Evolutionary conservation across 2,329 filamentous ascomycete genomes (phyloP), one percentile per base, ranked within the genome.

Genomic region (Penicillium oxalicum): DNA sequence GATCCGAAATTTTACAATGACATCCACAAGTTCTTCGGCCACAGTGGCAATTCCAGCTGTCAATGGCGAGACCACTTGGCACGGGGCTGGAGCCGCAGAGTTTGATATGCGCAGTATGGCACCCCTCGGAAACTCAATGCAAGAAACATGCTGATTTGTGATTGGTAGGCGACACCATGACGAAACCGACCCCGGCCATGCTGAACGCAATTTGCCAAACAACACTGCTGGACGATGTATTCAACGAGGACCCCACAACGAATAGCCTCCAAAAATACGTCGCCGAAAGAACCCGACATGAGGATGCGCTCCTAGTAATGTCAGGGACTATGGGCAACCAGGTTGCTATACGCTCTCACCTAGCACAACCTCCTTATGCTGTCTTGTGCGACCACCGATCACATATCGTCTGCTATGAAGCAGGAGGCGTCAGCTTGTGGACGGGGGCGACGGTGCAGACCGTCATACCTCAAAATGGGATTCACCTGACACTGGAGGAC

Each of bases 291-390:
- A 81, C 88, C 0, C 82, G 82, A 57, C 90, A 94, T 59, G 84
- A 90, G 61, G 82, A 82, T 6, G 86, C 81, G 0, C 75, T 96
- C 4, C 83, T 95, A 46, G 88, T 95, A 47, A 77, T 94, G 50
- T 93, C 88, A 0, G 91, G 91, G 3, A 95, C 91, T 4, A 95
- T 95, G 90, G 90, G 89, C 36, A 96, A 96, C 70, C 90, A 95
- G 67, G 75, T 96, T 13, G 84, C 86, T 0, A 77, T 95, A 37
- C 82, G 91, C 35, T 79, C 87, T 1, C 86, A 93, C 50, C 77
- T 96, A 11, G 79, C 76, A 0, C 85, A 88, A 51, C 90, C 91
- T 11, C 91, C 91, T 0, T 83, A 95, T 65, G 80, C 80, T 6
- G 80, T 96, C 4, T 73, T 96, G 7, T 88, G 86, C 58, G 91